Evolutionary conservation across 139 green algal species (phyloP).

Genomic region (Trebouxia sp.): DNA sequence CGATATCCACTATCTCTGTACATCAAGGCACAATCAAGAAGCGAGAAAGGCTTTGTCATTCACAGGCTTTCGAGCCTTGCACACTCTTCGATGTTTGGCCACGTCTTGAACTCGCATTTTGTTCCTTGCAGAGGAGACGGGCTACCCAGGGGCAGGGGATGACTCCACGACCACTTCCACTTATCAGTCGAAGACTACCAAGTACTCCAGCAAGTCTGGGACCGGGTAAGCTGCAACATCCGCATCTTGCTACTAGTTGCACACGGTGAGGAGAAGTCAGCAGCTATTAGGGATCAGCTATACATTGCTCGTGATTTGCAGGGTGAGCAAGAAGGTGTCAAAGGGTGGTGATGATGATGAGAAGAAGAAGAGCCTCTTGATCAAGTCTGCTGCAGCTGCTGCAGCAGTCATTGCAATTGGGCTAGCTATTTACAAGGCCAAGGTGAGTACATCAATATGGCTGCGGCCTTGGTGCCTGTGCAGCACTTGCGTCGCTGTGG

Average conservation of each 20-base stretch:
- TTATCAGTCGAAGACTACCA: slow-evolving; percentile 2
- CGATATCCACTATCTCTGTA: background rate
- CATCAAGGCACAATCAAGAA: background rate
- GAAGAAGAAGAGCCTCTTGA: slow-evolving; percentile 20
- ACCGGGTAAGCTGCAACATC: background rate
- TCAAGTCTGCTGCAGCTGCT: slow-evolving; percentile 10
- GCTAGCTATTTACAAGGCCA: slow-evolving; percentile 8
- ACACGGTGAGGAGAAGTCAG: background rate
- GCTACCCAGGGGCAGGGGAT: background rate
- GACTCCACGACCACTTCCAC: background rate
- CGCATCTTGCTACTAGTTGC: background rate
- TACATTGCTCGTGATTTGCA: background rate
- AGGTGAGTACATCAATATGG: background rate
- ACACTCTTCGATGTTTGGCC: no score
- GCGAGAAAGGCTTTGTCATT: no score
- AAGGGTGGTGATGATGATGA: background rate
- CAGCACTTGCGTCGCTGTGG: background rate
- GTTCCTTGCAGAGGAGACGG: background rate
- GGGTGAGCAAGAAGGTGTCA: background rate
- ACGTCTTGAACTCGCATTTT: no score
- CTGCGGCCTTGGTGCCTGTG: background rate
- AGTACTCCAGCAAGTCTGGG: background rate
- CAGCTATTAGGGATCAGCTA: background rate
- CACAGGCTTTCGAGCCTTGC: no score
- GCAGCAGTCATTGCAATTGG: slow-evolving; percentile 19